Percentiles rank a stretch among this genome's conserved stretches.
Conservation (phyloP, 192 early-diverging fungal species). For the Obelidium mucronatum region DNA sequence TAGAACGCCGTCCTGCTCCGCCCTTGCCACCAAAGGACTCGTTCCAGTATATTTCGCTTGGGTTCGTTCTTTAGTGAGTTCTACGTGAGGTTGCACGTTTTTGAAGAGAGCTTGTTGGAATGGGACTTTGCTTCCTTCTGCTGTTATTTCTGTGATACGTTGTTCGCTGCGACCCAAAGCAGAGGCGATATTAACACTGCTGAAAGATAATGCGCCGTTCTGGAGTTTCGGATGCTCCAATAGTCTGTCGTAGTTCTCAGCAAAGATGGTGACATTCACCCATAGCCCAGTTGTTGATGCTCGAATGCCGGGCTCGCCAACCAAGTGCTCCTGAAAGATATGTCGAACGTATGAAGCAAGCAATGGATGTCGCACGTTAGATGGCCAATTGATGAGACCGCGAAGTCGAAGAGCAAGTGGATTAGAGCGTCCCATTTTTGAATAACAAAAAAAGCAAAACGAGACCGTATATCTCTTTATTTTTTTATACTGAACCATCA, state of each 20-base stretch:
- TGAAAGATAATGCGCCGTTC: constrained; percentile 40
- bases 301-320: constrained; percentile 55
- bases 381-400: constrained; percentile 58
- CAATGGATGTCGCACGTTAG: constrained; percentile 55
- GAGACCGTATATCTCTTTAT: no score
- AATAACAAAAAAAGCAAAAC: no score
- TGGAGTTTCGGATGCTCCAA: constrained; percentile 27
- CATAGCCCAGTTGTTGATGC: constrained; percentile 60
- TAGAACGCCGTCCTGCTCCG: constrained; percentile 27
- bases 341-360: constrained; percentile 56
- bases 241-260: neutral
- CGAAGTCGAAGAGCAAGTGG: constrained; percentile 53
- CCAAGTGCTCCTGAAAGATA: constrained; percentile 55
- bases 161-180: constrained; percentile 52
- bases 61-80: constrained; percentile 25
- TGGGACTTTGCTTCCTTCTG: constrained; percentile 6
- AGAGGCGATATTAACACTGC: constrained; percentile 31
- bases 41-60: neutral
- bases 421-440: constrained; percentile 52
- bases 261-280: constrained; percentile 57
- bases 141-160: constrained; percentile 32
- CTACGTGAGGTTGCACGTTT: constrained; percentile 25
- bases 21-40: constrained; percentile 2
- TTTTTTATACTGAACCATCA: no score
- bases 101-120: constrained; percentile 44